Conservation (phyloP, 1,139 yeast species). For the Groenewaldozyma auringiensis region DNA sequence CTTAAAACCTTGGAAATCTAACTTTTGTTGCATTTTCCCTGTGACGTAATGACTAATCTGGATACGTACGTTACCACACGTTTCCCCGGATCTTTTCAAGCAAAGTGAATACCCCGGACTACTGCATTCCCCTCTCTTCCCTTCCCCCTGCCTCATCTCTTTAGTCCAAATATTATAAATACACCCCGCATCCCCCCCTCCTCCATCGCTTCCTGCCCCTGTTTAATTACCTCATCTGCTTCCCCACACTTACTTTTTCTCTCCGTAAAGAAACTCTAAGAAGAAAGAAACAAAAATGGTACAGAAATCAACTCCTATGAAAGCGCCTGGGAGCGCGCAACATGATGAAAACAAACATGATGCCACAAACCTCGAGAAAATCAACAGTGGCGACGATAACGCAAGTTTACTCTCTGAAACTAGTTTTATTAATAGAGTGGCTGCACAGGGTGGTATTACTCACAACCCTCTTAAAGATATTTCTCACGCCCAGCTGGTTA, state of each 20-base stretch:
- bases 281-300: no score
- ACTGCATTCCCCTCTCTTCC: no score
- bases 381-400: conserved; percentile 4
- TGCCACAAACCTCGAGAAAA: conserved; percentile 7
- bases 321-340: conserved; percentile 13
- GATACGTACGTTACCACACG: no score
- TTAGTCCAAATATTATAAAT: no score
- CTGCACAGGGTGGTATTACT: conserved; percentile 20
- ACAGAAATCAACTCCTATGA: conserved; percentile 15
- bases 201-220: not conserved
- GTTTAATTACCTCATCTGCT: not conserved
- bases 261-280: no score
- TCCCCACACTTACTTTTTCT: not conserved
- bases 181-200: not conserved
- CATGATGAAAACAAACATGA: conserved; percentile 5
- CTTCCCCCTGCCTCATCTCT: no score
- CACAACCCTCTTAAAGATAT: conserved; percentile 22
- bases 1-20: not conserved
- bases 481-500: conserved; percentile 28
- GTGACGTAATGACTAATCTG: no score
- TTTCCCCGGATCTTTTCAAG: no score
- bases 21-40: no score
- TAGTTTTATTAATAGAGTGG: conserved; percentile 14
- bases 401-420: not conserved
- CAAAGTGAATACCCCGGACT: not conserved